Conservation (phyloP, 306 rosid species). For the Datisca glomerata region DNA sequence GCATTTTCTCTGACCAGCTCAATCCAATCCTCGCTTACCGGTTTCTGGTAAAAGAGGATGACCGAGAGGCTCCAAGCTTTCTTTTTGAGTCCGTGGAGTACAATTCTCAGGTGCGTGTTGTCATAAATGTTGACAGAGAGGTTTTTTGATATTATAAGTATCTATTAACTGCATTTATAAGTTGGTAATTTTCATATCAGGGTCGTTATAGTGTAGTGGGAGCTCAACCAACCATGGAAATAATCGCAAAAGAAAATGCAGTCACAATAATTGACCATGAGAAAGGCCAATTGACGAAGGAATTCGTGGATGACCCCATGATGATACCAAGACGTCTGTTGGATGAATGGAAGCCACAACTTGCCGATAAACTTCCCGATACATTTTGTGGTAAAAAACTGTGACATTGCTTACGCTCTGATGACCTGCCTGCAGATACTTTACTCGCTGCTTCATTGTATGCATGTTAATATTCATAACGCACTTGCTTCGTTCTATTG, state of each 20-base stretch:
- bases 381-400: conserved; percentile 87
- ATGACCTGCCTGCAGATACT: too few relatives aligned
- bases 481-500: too few relatives aligned
- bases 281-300: conserved; percentile 32
- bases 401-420: too few relatives aligned
- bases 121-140: too few relatives aligned
- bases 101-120: conserved; percentile 13
- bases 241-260: conserved; percentile 65
- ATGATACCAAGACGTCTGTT: conserved; percentile 44
- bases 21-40: conserved; percentile 75
- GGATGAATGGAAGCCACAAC: conserved; percentile 50
- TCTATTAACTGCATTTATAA: neutral
- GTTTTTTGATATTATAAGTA: too few relatives aligned
- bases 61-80: conserved; percentile 75
- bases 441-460: too few relatives aligned
- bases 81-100: conserved; percentile 78
- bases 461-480: too few relatives aligned
- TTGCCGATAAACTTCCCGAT: conserved; percentile 50
- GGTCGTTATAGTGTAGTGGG: conserved; percentile 81
- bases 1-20: conserved; percentile 73
- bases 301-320: conserved; percentile 61
- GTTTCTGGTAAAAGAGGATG: conserved; percentile 52
- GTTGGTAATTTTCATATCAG: conserved; percentile 25
- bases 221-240: conserved; percentile 64
- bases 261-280: conserved; percentile 61